Base-by-base conservation (phyloP, 208 protist species). In the Trypanosoma vivax region DNA sequence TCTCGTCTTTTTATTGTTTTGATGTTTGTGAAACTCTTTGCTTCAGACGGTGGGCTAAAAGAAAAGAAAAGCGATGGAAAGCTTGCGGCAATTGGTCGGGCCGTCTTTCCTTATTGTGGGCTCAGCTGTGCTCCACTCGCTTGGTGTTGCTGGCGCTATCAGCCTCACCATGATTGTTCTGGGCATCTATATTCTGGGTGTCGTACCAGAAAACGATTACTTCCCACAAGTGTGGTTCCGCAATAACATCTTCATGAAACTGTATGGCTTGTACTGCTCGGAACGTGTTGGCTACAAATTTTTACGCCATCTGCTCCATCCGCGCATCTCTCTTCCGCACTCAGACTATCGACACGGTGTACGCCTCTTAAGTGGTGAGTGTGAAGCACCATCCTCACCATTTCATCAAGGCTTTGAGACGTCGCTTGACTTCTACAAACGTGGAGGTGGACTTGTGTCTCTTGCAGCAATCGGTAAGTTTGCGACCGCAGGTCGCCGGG, bases 271-370 rank as follows among this genome's bases (percentile, higher is more conserved):
- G 34, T 94, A 94, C 67, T 87, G 79, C 66, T 79, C 60, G 19
- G 57, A 88, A 31, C 7, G 25, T 1, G 42, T 94, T 31, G 88
- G 82, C 18, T 90, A 90, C 38, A 50, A 45, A 13, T 49, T 76
- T 16, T 37, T 90, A 21, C 65, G 74, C 33, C 37, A 18, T 11
- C 11, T 80, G 50, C 58, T 92, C 50, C 88, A 94, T 54, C 58
- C 55, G 37, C 72, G 75, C 0, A 42, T 61, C 18, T 38, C 45
- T 23, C 68, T 75, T 43, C 82, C 80, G 3, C 88, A 94, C 60
- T 92, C 88, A 0, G 75, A 93, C 68, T 88, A 77, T 60, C 79
- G 77, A 27, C 65, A 62, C 39, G 85, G 81, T n/a, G 69, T 85
- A n/a, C 70, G 77, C 14, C 67, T 49, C 39, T 43, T 89, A 9